Percentiles rank a stretch among this genome's conserved stretches.
Conservation (phyloP, 2,329 filamentous ascomycete genomes). For the Xylariaceae sp. region DNA sequence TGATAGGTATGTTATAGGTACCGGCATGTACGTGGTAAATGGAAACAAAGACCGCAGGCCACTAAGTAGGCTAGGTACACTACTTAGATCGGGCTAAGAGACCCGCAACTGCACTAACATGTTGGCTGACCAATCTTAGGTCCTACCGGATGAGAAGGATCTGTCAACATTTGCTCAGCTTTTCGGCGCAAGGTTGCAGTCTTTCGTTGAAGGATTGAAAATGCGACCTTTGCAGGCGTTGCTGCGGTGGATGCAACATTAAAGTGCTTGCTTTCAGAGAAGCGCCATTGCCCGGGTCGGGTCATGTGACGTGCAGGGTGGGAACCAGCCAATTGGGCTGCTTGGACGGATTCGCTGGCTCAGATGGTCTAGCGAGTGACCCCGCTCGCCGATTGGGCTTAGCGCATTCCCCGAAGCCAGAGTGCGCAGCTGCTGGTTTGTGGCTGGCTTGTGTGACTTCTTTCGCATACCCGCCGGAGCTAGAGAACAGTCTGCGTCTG, state of each 20-base stretch:
- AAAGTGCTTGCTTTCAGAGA: background rate
- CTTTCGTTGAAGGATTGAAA: constrained; percentile 1
- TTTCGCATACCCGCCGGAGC: constrained; percentile 30
- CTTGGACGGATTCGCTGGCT: background rate
- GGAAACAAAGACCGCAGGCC: background rate
- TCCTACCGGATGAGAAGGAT: background rate
- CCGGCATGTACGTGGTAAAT: too few species aligned
- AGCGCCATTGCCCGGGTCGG: constrained; percentile 1
- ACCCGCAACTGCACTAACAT: background rate
- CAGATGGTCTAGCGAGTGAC: background rate
- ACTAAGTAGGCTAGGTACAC: background rate
- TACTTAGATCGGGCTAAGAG: background rate
- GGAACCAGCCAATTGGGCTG: constrained; percentile 6
- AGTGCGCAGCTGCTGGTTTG: background rate
- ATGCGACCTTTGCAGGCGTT: background rate
- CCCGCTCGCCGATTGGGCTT: background rate
- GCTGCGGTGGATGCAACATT: background rate
- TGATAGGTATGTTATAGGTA: too few species aligned
- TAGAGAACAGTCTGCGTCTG: constrained; percentile 28
- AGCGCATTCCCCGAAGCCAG: background rate
- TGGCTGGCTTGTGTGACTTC: constrained; percentile 18
- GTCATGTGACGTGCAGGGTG: constrained; percentile 13
- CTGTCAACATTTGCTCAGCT: constrained; percentile 2
- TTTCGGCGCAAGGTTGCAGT: background rate
- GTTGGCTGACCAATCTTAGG: background rate